Base-by-base conservation (phyloP, 164 flowering plant species). In the Vitis amurensis region DNA sequence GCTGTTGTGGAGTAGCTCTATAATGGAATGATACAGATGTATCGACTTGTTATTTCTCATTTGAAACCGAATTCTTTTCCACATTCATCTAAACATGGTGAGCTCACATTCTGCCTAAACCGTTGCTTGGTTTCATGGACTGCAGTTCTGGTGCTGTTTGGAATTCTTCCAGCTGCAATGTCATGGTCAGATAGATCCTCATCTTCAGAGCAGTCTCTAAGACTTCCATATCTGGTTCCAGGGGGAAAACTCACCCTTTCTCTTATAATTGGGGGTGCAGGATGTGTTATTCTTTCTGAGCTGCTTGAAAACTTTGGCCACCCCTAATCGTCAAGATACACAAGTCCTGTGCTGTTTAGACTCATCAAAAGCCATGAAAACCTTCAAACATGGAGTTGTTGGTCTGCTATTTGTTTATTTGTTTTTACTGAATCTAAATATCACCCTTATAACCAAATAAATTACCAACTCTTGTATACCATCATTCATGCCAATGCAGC, bases 131-230 rank as follows among this genome's bases (percentile, higher is more conserved):
- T 69, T 56, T 50, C 75, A 64, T 60, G 44, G 44, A 37, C 44
- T 37, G 44, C 55, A 94, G 98, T 91, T 49, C 67, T 94, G 80
- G 91, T 94, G 75, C 77, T 94, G 74, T 92, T 94, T 79, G 99
- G 99, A 71, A 67, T 94, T 73, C 87, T 94, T 69, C 99, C 99
- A 14, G 97, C 97, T 67, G 93, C 98, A 47, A 94, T 94, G 99
- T 86, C 96, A 1, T 92, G 99, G 99, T 87, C 94, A 11, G 98
- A 94, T 56, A 83, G 96, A 74, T 84, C 88, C 73, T 80, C 88
- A 10, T 71, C 53, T 73, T 77, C 83, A 52, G 73, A 88, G 0
- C 49, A 68, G 29, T 71, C 87, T 13, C 66, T 68, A 9, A 80
- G 66, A 48, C 70, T 79, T 3, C 90, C 91, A 0, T 47, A 71